Conservation (phyloP, 31 red algal genomes). For the Asparagopsis taxiformis region DNA sequence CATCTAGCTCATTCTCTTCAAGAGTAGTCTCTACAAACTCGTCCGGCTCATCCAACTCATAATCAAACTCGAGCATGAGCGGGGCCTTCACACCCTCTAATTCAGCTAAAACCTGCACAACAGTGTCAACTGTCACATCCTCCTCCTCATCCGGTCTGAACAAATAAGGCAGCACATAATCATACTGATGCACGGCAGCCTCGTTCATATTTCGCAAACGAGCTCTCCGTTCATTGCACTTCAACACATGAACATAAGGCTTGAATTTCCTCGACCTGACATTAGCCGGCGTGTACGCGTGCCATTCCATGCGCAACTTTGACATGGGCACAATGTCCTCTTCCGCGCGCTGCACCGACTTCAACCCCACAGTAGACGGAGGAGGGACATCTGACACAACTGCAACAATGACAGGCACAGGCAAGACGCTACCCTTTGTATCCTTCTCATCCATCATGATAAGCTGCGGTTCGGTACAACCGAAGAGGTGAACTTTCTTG, state of each 20-base stretch:
- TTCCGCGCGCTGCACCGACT: conserved; percentile 75
- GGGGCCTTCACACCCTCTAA: conserved; percentile 69
- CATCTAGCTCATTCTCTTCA: conserved; percentile 69
- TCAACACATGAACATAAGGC: conserved; percentile 76
- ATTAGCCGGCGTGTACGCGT: conserved; percentile 61
- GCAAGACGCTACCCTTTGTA: conserved; percentile 64
- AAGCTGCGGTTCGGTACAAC: conserved; percentile 92
- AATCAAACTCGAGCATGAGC: conserved; percentile 89
- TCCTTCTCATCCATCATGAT: conserved; percentile 62
- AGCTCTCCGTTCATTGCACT: conserved; percentile 86
- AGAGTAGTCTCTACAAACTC: conserved; percentile 79
- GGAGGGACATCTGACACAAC: conserved; percentile 76
- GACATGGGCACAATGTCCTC: conserved; percentile 92
- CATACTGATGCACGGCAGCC: conserved; percentile 85
- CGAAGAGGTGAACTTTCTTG: conserved; percentile 82
- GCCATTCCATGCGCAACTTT: conserved; percentile 89
- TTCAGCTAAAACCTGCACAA: conserved; percentile 82
- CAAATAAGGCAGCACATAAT: conserved; percentile 97
- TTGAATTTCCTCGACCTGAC: conserved; percentile 23
- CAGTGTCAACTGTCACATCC: conserved; percentile 64
- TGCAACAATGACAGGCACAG: conserved; percentile 90
- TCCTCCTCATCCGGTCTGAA: conserved; percentile 70
- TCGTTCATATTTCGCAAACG: conserved; percentile 74
- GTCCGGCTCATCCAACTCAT: conserved; percentile 86
- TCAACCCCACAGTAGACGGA: conserved; percentile 85